These are phyloP conservation scores for Huntiella bhutanensis DNA, from an alignment of 2,329 filamentous ascomycete genomes.

Conservation along the genomic window DNA sequence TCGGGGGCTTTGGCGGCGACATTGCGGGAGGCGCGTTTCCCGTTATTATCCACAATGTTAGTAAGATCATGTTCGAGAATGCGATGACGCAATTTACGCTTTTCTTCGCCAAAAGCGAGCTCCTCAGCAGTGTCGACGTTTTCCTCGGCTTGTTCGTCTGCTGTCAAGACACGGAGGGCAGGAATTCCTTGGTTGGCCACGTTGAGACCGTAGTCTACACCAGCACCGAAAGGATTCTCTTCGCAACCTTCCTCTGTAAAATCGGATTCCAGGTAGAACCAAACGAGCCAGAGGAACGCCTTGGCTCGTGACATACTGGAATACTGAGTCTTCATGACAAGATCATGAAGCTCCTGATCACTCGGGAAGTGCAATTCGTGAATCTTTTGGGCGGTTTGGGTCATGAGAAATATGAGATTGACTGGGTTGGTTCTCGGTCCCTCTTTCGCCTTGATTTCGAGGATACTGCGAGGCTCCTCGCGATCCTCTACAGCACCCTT, in stretches of 20 bases:
- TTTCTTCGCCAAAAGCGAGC: slow-evolving; percentile 49
- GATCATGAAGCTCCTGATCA: slow-evolving; percentile 79
- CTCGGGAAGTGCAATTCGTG: slow-evolving; percentile 82
- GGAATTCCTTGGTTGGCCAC: slow-evolving; percentile 54
- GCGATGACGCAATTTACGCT: slow-evolving; percentile 53
- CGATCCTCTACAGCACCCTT: slow-evolving; percentile 91
- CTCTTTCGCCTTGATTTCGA: slow-evolving; percentile 52
- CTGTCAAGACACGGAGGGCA: slow-evolving; percentile 41
- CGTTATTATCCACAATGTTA: slow-evolving; percentile 42
- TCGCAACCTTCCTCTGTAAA: slow-evolving; percentile 75
- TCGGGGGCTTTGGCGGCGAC: slow-evolving; percentile 23
- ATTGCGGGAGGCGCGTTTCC: slow-evolving; percentile 31
- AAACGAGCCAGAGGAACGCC: slow-evolving; percentile 95
- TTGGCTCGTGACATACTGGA: slow-evolving; percentile 66
- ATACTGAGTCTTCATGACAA: slow-evolving; percentile 77
- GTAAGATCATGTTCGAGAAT: slow-evolving; percentile 61
- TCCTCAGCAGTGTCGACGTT: slow-evolving; percentile 59
- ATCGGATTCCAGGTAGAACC: slow-evolving; percentile 96
- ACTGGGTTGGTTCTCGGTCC: slow-evolving; percentile 81
- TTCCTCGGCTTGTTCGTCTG: slow-evolving; percentile 46
- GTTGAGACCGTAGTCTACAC: slow-evolving; percentile 44
- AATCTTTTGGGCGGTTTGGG: slow-evolving; percentile 73
- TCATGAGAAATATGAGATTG: slow-evolving; percentile 89
- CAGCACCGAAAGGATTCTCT: slow-evolving; percentile 73
- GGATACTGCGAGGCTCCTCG: slow-evolving; percentile 62